phyloP scores from a whole-genome alignment of 352 stramenopile species.

The Phytopythium vexans region DNA sequence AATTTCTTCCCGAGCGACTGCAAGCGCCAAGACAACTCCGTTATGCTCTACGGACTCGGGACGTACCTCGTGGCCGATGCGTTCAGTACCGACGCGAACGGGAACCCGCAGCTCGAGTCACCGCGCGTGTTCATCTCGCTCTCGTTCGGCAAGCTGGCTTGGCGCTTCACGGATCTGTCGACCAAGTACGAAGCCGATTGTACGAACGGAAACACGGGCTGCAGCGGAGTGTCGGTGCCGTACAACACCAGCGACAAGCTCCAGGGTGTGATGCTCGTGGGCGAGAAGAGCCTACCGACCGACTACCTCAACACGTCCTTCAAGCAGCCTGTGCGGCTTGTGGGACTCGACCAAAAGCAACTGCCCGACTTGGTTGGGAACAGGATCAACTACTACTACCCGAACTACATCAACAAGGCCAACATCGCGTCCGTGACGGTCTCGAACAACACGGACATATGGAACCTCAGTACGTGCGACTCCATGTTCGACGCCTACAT shows the following conservation, averaged over 20 bases:
- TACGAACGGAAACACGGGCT: slow-evolving; percentile 7
- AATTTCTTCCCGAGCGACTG: slow-evolving; percentile 36
- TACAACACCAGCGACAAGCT: slow-evolving; percentile 14
- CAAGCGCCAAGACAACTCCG: slow-evolving; percentile 13
- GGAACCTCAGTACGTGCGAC: slow-evolving; percentile 16
- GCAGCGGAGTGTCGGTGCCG: slow-evolving; percentile 16
- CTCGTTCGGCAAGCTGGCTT: slow-evolving; percentile 31
- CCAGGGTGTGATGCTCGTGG: slow-evolving; percentile 17
- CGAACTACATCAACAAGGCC: slow-evolving; percentile 16
- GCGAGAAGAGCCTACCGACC: slow-evolving; percentile 15
- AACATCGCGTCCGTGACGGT: slow-evolving; percentile 1
- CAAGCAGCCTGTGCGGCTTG: slow-evolving; percentile 24
- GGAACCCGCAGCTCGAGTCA: slow-evolving; percentile 15
- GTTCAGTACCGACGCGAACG: slow-evolving; percentile 8
- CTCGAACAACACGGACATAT: not conserved
- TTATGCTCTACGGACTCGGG: slow-evolving; percentile 31
- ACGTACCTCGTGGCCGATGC: slow-evolving; percentile 25
- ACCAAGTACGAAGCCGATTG: slow-evolving; percentile 23
- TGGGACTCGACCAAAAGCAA: slow-evolving; percentile 21
- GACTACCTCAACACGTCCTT: slow-evolving; percentile 17
- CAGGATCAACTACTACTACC: slow-evolving; percentile 10
- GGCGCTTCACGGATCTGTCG: slow-evolving; percentile 22
- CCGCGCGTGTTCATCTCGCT: slow-evolving; percentile 24
- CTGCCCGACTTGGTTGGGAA: slow-evolving; percentile 5
- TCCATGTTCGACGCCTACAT: slow-evolving; percentile 49